These are phyloP conservation scores for Verticillium nonalfalfae DNA, from an alignment of 2,329 filamentous ascomycete genomes.

Conservation along the genomic window DNA sequence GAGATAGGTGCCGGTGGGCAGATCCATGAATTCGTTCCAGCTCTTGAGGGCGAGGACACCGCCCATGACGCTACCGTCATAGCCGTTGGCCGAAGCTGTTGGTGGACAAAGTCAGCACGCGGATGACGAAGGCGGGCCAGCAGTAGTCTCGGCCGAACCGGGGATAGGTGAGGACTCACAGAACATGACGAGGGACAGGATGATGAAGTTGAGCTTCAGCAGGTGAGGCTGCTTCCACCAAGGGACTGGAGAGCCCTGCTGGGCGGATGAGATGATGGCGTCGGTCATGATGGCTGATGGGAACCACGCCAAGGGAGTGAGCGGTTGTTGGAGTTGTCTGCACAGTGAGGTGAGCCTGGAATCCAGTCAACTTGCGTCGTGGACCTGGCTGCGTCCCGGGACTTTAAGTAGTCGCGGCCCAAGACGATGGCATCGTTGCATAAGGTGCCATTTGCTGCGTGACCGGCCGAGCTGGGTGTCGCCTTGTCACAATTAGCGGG, in stretches of 20 bases:
- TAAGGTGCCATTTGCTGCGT: neutral
- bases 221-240: conserved; percentile 37
- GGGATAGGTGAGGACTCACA: neutral
- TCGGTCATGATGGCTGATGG: neutral
- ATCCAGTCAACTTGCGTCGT: neutral
- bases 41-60: conserved; percentile 33
- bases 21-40: conserved; percentile 40
- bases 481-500: neutral
- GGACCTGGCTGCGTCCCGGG: neutral
- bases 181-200: conserved; percentile 20
- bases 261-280: neutral
- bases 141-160: neutral
- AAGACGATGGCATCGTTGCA: neutral
- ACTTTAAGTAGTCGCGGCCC: neutral
- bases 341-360: neutral
- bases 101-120: neutral
- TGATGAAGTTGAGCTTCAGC: conserved; percentile 34
- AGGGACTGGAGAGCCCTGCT: conserved; percentile 20
- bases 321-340: neutral
- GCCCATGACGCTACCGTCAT: conserved; percentile 35
- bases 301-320: neutral
- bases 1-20: conserved; percentile 33
- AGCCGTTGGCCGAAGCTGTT: conserved; percentile 26
- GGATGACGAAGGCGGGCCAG: neutral
- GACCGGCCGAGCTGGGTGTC: neutral